phyloP scores from a whole-genome alignment of 371 early-diverging fungal species.

The Syncephalastrum sp. region DNA sequence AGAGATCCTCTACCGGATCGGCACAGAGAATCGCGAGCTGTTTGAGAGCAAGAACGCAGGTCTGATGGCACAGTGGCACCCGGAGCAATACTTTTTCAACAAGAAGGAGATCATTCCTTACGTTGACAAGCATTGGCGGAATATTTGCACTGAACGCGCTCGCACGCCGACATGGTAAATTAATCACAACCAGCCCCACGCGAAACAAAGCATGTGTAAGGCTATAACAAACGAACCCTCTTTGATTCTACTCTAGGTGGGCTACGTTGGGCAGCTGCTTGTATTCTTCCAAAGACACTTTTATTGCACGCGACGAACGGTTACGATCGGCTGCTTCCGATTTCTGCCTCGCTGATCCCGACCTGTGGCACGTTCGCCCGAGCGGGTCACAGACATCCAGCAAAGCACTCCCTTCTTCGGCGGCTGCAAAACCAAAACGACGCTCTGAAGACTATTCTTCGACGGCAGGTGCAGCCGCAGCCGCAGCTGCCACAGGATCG shows the following conservation, averaged over 20 bases:
- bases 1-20: slow-evolving; percentile 40
- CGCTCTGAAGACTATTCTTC: slow-evolving; percentile 14
- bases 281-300: slow-evolving; percentile 63
- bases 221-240: too few species aligned
- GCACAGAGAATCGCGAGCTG: slow-evolving; percentile 33
- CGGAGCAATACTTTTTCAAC: slow-evolving; percentile 62
- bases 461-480: too few species aligned
- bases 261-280: slow-evolving; percentile 66
- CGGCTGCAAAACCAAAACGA: slow-evolving; percentile 76
- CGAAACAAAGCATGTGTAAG: not conserved
- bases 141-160: slow-evolving; percentile 64
- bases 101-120: slow-evolving; percentile 69
- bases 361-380: slow-evolving; percentile 66
- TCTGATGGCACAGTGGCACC: slow-evolving; percentile 50
- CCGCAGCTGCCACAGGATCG: too few species aligned
- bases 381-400: slow-evolving; percentile 37
- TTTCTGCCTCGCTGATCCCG: slow-evolving; percentile 59
- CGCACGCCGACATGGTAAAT: slow-evolving; percentile 63
- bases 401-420: slow-evolving; percentile 31
- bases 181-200: not conserved
- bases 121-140: slow-evolving; percentile 70
- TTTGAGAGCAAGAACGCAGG: slow-evolving; percentile 55
- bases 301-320: slow-evolving; percentile 59
- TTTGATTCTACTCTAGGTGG: slow-evolving; percentile 41
- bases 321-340: slow-evolving; percentile 68